These are phyloP conservation scores for Dissophora ornata DNA, from an alignment of 192 early-diverging fungal genomes.

Conservation along the genomic window DNA sequence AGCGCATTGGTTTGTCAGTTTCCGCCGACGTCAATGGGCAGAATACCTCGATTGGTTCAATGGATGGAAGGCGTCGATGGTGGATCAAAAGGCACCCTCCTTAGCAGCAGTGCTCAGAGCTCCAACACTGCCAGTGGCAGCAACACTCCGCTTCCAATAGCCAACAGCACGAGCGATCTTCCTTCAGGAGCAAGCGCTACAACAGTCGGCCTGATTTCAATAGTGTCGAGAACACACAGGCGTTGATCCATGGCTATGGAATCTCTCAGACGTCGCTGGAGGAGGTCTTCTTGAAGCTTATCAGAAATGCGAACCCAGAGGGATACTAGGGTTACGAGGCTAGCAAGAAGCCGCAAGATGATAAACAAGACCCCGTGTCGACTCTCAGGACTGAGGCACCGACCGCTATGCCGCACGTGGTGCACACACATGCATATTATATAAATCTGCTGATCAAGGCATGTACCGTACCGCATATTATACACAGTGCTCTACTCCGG, in stretches of 20 bases:
- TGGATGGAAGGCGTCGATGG: conserved; percentile 63
- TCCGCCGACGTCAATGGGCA: conserved; percentile 56
- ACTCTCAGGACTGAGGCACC: conserved; percentile 26
- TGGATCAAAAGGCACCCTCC: conserved; percentile 4
- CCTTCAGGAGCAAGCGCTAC: neutral
- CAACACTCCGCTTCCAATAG: conserved; percentile 9
- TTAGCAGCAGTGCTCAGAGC: conserved; percentile 9
- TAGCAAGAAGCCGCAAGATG: conserved; percentile 13
- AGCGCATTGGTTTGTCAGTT: conserved; percentile 76
- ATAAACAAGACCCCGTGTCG: conserved; percentile 22
- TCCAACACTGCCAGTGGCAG: conserved; percentile 30
- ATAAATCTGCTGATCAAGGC: no score
- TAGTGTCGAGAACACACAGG: no score
- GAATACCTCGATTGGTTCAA: conserved; percentile 66
- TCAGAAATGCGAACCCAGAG: no score
- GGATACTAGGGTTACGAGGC: conserved; percentile 58
- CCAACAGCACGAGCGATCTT: neutral
- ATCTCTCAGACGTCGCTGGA: no score
- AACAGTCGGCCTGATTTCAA: neutral
- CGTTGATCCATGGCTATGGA: no score
- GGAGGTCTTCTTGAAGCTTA: no score
- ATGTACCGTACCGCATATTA: no score
- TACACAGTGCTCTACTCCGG: no score
- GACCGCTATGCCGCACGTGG: neutral
- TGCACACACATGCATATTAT: no score